These are phyloP conservation scores for Gnaphalium uliginosum DNA, from an alignment of 129 eudicot genomes.

Conservation along the genomic window DNA sequence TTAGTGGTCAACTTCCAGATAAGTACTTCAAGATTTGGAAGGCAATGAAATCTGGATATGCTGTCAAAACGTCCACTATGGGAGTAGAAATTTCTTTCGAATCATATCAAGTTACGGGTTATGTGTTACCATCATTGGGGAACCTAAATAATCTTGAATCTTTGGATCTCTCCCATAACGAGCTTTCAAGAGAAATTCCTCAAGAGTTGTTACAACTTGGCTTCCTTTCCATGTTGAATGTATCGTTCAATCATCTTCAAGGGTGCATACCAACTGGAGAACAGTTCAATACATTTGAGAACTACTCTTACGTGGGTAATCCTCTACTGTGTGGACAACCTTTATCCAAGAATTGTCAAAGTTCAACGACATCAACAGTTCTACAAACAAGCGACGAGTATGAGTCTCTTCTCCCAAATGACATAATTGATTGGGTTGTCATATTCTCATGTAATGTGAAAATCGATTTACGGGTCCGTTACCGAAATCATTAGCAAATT, in stretches of 20 bases:
- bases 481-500: no score
- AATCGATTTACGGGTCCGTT: no score
- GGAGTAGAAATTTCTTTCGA: no score
- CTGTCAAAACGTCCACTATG: background rate
- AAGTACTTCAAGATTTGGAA: slow-evolving; percentile 8
- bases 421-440: no score
- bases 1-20: slow-evolving; percentile 16
- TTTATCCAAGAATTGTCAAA: background rate
- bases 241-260: background rate
- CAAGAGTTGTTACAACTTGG: no score
- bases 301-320: slow-evolving; percentile 11
- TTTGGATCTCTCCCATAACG: no score
- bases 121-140: no score
- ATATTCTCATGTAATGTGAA: no score
- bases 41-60: slow-evolving; percentile 11
- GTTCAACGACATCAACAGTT: background rate
- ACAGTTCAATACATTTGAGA: slow-evolving; percentile 13
- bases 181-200: no score
- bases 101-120: background rate
- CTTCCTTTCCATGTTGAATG: no score
- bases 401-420: slow-evolving; percentile 6
- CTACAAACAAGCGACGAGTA: background rate
- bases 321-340: slow-evolving; percentile 3
- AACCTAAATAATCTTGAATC: no score
- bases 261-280: slow-evolving; percentile 13